Evolutionary conservation across 2,329 filamentous ascomycete species (phyloP), one percentile per base, ranked within the genome.

Genomic region (Fusarium temperatum): DNA sequence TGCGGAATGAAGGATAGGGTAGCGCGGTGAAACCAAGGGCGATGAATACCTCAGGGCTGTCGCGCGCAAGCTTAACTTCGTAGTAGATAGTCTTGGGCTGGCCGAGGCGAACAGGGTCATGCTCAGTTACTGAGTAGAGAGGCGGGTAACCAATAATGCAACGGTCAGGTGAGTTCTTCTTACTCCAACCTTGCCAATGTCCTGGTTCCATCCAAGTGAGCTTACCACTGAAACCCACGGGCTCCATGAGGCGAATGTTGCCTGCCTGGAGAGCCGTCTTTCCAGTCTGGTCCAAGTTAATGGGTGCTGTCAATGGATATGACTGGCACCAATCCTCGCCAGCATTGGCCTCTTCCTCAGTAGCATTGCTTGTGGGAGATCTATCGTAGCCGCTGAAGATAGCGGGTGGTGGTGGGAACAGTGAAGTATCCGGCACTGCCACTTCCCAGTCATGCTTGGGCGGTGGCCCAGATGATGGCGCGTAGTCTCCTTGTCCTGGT

Each of bases 1-100:
- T 87, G 13, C 94, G 88, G 84, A 94, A 96, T 0, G 88, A 86
- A 12, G 94, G 94, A 78, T 95, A 96, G 13, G 94, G 94, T 54
- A 92, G 88, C 3, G 93, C 93, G 0, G 88, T 84, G 80, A 91
- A 94, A 15, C 94, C 94, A 15, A 96, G 79, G 0, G 90, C 92
- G 3, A 95, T 83, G 44, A 82, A 83, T 58, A 87, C 82, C 65
- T 88, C 86, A 8, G 75, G 75, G 28, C 85, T 85, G 62, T 87
- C 82, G 24, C 80, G 77, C 6, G 84, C 82, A 38, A 94, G 84
- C 59, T 85, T 85, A 15, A 95, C 85, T 78, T 96, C 93, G 80
- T 92, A 96, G 85, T 95, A 96, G 59, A 92, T 87, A 50, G 89
- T 90, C 45, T 85, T 85, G 5, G 77, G 73, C 73, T 75, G 78